Conservation (phyloP, 495 filamentous ascomycete species). For the Hypoxylon crocopeplum region DNA sequence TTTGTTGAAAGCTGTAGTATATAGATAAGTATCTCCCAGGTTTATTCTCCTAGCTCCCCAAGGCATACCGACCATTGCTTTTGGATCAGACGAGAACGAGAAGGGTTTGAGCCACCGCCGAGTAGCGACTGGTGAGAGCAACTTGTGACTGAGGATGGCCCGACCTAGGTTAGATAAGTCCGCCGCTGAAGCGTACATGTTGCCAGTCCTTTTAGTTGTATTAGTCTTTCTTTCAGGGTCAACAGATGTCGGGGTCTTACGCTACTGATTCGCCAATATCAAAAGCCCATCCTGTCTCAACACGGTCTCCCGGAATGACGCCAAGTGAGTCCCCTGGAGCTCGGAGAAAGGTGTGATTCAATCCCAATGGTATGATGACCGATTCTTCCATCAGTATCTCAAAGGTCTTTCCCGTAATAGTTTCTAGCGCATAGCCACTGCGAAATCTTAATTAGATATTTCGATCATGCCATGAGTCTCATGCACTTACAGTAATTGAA, state of each 20-base stretch:
- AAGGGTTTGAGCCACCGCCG: slow-evolving; percentile 65
- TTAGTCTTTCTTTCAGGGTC: slow-evolving; percentile 11
- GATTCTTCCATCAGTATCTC: slow-evolving; percentile 48
- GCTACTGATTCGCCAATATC: slow-evolving; percentile 47
- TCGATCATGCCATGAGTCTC: background rate
- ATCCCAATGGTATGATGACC: slow-evolving; percentile 51
- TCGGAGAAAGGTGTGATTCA: slow-evolving; percentile 50
- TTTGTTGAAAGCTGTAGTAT: slow-evolving; percentile 61
- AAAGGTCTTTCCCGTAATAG: slow-evolving; percentile 46
- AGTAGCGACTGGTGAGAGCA: slow-evolving; percentile 57
- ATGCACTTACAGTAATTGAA: slow-evolving; percentile 46
- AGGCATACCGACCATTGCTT: slow-evolving; percentile 58
- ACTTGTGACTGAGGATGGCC: slow-evolving; percentile 58
- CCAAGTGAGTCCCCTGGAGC: slow-evolving; percentile 42
- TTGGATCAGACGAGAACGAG: slow-evolving; percentile 56
- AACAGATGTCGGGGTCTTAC: slow-evolving; percentile 27
- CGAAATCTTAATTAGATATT: background rate
- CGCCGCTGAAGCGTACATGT: slow-evolving; percentile 60
- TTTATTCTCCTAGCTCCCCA: slow-evolving; percentile 62
- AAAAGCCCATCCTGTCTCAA: slow-evolving; percentile 43
- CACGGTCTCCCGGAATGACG: slow-evolving; percentile 44
- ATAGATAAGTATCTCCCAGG: slow-evolving; percentile 44
- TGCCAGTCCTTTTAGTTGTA: slow-evolving; percentile 54
- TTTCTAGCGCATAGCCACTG: slow-evolving; percentile 51
- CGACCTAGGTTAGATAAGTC: slow-evolving; percentile 61